Evolutionary conservation across 2,329 filamentous ascomycete species (phyloP).

Genomic region (Geosmithia flava): DNA sequence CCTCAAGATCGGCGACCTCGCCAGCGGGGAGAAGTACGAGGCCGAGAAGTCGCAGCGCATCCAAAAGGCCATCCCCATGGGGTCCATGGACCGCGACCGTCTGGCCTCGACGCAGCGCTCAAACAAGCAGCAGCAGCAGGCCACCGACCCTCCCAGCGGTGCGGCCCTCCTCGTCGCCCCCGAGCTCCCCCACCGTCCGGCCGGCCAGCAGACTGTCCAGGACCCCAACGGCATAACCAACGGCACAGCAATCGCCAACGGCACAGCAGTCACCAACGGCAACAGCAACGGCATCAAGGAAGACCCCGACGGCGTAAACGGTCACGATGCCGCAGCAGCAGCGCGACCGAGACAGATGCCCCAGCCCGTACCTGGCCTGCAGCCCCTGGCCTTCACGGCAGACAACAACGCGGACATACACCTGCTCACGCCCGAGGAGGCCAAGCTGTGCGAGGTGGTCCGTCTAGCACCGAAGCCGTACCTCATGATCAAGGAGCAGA

Average conservation of each 20-base stretch:
- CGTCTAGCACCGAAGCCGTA: conserved; percentile 90
- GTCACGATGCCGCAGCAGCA: conserved; percentile 7
- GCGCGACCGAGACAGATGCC: conserved; percentile 37
- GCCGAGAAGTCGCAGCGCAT: conserved; percentile 69
- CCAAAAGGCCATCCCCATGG: conserved; percentile 58
- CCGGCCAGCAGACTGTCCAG: conserved; percentile 20
- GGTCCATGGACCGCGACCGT: conserved; percentile 70
- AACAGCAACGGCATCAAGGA: conserved; percentile 31
- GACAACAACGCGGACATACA: conserved; percentile 76
- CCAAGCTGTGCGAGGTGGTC: conserved; percentile 73
- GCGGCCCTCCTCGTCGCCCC: conserved; percentile 67
- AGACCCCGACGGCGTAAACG: conserved; percentile 26
- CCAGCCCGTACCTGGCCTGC: conserved; percentile 46
- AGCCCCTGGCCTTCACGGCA: conserved; percentile 55
- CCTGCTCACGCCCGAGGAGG: conserved; percentile 72
- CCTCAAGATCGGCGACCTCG: conserved; percentile 72
- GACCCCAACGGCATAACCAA: conserved; percentile 39
- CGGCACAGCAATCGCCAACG: conserved; percentile 24
- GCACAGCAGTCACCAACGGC: conserved; percentile 25
- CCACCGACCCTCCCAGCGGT: conserved; percentile 59
- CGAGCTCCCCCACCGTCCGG: conserved; percentile 55
- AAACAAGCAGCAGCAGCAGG: conserved; percentile 43
- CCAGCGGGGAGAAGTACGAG: conserved; percentile 85
- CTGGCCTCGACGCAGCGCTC: conserved; percentile 60
- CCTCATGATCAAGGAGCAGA: conserved; percentile 81